Percentiles rank a stretch among this genome's conserved stretches.
These are phyloP conservation scores for Kandelia obovata DNA, from an alignment of 345 rosid species.

Conservation along the genomic window DNA sequence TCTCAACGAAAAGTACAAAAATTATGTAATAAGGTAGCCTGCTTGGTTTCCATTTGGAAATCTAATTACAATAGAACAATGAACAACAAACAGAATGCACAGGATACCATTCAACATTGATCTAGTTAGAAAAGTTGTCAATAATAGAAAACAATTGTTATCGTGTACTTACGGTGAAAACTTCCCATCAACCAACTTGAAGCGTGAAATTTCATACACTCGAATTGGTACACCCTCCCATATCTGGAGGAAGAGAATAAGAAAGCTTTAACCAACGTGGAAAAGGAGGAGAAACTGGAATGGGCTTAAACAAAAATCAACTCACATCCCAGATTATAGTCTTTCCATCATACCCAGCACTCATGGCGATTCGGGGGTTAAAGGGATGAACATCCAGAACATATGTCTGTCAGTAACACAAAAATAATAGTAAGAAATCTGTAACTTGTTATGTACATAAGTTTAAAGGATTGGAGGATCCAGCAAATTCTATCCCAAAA, in stretches of 20 bases:
- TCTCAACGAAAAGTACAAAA: no score
- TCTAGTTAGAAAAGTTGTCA: neutral
- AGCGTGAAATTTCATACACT: conserved; percentile 83
- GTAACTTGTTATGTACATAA: conserved; percentile 11
- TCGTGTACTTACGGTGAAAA: conserved; percentile 84
- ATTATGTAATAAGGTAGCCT: conserved; percentile 32
- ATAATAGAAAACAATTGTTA: neutral
- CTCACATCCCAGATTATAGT: conserved; percentile 99
- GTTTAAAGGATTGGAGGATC: conserved; percentile 4
- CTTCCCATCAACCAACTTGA: conserved; percentile 96
- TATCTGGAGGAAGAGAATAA: conserved; percentile 51
- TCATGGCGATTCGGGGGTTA: conserved; percentile 98
- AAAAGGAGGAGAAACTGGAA: conserved; percentile 14
- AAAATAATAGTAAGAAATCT: conserved; percentile 7
- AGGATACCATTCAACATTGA: neutral
- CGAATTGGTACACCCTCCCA: conserved; percentile 96
- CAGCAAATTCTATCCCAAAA: neutral
- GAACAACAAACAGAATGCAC: neutral
- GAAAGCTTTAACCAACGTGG: conserved; percentile 12
- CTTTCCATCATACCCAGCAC: conserved; percentile 98
- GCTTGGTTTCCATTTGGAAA: conserved; percentile 84
- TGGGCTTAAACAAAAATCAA: conserved; percentile 26
- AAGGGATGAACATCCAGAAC: conserved; percentile 98
- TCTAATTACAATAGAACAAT: conserved; percentile 24
- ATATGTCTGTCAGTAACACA: conserved; percentile 60